Base-by-base conservation (phyloP, 2,329 filamentous ascomycete species). In the Colletotrichum coccodes region DNA sequence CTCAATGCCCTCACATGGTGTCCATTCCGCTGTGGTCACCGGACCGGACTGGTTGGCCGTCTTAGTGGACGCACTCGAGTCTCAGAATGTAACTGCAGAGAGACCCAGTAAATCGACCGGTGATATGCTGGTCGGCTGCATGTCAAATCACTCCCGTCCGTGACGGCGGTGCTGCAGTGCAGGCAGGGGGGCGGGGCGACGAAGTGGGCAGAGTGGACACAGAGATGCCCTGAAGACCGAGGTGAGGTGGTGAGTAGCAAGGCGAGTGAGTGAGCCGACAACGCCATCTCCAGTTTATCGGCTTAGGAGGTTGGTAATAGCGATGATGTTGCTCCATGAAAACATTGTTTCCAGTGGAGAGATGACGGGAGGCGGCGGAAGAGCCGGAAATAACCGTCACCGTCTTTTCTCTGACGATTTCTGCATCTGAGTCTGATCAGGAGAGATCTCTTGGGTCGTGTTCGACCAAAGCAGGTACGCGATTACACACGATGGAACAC, bases 41-140 rank as follows among this genome's bases (percentile, higher is more conserved):
- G 49, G 30, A 52, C 47, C n/a, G 18, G 18, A 21, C n/a, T 21
- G 49, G 30, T 18, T 34, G 28, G 47, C 16, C 28, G 21, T 5
- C 23, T 28, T 3, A 16, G 9, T 14, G 46, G 47, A 21, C 18
- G 11, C 63, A 62, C 23, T 50, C 36, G 32, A 61, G 59, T 28
- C 18, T 38, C 56, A 61, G 21, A 18, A 26, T 38, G 52, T 12
- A 21, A 32, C n/a, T 58, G 40, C 30, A 53, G 50, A 53, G 30
- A 53, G 47, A 64, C 47, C 62, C 62, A 60, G 32, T 47, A 46
- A 60, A 60, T 23, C 36, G 46, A 46, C 62, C 54, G 54, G 46
- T 28, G 56, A 60, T 23, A 38, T 53, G 47, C 56, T 60, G 56
- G 46, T 65, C 36, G 62, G 62, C 64, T 57, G 64, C 64, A 67